Evolutionary conservation across 805 yeast species (phyloP).

Genomic region (Cyberlindnera subsufficiens): DNA sequence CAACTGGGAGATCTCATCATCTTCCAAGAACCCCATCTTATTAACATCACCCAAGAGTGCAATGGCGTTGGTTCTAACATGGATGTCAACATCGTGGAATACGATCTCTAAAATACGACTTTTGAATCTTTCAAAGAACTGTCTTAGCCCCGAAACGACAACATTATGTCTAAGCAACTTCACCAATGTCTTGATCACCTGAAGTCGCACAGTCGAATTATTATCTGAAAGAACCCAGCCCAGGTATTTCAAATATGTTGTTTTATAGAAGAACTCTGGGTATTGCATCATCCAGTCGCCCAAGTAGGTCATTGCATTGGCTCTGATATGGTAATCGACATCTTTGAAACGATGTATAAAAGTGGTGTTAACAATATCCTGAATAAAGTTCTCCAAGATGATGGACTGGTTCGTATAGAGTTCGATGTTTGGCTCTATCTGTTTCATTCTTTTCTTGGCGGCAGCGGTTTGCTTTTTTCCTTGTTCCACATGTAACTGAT

Average conservation of each 20-base stretch:
- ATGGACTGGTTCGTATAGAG: constrained; percentile 42
- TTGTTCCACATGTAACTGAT: constrained; percentile 30
- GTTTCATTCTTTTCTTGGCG: constrained; percentile 38
- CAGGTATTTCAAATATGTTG: constrained; percentile 64
- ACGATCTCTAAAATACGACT: constrained; percentile 61
- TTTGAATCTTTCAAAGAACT: constrained; percentile 72
- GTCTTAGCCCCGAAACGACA: constrained; percentile 61
- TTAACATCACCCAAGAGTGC: constrained; percentile 49
- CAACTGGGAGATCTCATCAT: constrained; percentile 41
- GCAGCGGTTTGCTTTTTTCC: constrained; percentile 29
- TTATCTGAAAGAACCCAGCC: constrained; percentile 86
- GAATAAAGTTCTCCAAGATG: constrained; percentile 50
- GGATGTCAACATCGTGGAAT: constrained; percentile 45
- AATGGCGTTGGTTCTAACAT: constrained; percentile 48
- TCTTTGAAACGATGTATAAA: constrained; percentile 80
- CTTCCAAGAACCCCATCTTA: constrained; percentile 58
- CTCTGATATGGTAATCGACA: constrained; percentile 63
- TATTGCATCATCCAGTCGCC: constrained; percentile 67
- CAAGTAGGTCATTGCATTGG: constrained; percentile 57
- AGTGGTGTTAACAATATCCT: constrained; percentile 59
- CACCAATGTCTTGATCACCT: constrained; percentile 51
- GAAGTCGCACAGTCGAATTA: constrained; percentile 52
- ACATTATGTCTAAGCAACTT: constrained; percentile 40
- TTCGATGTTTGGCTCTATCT: constrained; percentile 37
- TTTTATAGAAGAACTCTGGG: constrained; percentile 69